A percentile compares a stretch with the other conserved stretches of the same genome.
phyloP scores from a whole-genome alignment of 2,329 filamentous ascomycete species.

The Trichophaea hybrida region DNA sequence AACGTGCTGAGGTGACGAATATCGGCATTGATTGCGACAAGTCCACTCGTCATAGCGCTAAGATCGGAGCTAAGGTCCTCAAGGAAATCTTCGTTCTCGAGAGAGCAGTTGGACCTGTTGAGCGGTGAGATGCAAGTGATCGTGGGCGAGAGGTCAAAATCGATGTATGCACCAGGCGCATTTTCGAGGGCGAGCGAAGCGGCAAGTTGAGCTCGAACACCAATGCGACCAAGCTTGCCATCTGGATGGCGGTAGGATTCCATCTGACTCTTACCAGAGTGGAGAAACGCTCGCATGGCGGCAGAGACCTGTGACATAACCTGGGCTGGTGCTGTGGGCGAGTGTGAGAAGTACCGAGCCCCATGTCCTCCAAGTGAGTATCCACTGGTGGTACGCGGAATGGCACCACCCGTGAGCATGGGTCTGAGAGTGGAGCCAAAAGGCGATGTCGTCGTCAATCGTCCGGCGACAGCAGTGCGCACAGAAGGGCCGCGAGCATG shows the following conservation, averaged over 20 bases:
- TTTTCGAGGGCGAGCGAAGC: constrained; percentile 30
- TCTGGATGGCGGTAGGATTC: constrained; percentile 59
- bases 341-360: constrained; percentile 70
- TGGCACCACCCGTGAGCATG: constrained; percentile 55
- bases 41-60: constrained; percentile 67
- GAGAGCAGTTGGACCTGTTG: constrained; percentile 42
- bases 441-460: constrained; percentile 60
- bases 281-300: constrained; percentile 82
- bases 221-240: constrained; percentile 52
- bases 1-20: constrained; percentile 60
- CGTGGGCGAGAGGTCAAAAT: constrained; percentile 77
- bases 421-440: constrained; percentile 83
- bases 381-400: constrained; percentile 79
- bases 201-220: constrained; percentile 39
- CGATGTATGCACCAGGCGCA: constrained; percentile 64
- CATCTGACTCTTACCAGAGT: constrained; percentile 79
- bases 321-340: constrained; percentile 64
- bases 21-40: constrained; percentile 65
- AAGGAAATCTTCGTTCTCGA: constrained; percentile 72
- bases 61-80: constrained; percentile 80
- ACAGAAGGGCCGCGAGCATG: constrained; percentile 36
- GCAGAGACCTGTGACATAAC: constrained; percentile 37
- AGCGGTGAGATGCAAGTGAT: constrained; percentile 75
- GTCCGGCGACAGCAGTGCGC: constrained; percentile 43
- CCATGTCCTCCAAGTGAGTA: constrained; percentile 56